phyloP scores from a whole-genome alignment of 1,284 basidiomycete species.

The Phellopilus nigrolimitatus region DNA sequence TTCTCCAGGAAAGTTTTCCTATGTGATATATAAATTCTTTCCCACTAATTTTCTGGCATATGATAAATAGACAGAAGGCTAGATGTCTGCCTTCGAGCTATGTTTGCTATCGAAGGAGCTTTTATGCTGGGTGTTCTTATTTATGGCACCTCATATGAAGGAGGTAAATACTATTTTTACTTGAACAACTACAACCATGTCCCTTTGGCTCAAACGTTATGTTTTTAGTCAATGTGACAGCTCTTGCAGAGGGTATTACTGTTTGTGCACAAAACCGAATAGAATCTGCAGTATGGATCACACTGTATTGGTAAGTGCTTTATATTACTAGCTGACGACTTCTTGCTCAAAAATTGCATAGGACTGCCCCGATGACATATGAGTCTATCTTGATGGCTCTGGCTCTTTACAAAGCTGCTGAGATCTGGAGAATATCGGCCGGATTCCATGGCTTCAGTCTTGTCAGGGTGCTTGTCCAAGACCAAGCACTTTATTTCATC shows the following conservation, averaged over 20 bases:
- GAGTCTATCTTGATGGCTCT: not conserved
- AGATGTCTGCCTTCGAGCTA: not conserved
- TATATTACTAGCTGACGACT: not conserved
- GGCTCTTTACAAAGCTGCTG: not conserved
- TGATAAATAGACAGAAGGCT: not conserved
- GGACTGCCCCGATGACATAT: conserved; percentile 5
- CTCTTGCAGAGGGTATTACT: not conserved
- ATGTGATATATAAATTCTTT: not conserved
- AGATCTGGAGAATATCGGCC: not conserved
- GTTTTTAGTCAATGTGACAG: not conserved
- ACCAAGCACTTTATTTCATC: conserved; percentile 6
- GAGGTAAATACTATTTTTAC: not conserved
- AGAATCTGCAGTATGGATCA: conserved; percentile 1
- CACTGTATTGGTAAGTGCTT: not conserved
- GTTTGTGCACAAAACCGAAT: not conserved
- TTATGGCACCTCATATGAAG: not conserved
- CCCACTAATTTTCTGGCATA: too few species aligned
- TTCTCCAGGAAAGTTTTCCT: not conserved
- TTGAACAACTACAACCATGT: too few species aligned
- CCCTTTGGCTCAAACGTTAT: too few species aligned
- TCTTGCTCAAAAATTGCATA: not conserved
- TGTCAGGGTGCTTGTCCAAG: conserved; percentile 3
- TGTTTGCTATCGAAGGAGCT: not conserved
- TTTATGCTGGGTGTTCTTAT: not conserved
- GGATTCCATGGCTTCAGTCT: not conserved